Percentiles rank a stretch among this genome's conserved stretches.
These are phyloP conservation scores for Ceratocystis harringtonii DNA, from an alignment of 2,329 filamentous ascomycete species.

Conservation along the genomic window DNA sequence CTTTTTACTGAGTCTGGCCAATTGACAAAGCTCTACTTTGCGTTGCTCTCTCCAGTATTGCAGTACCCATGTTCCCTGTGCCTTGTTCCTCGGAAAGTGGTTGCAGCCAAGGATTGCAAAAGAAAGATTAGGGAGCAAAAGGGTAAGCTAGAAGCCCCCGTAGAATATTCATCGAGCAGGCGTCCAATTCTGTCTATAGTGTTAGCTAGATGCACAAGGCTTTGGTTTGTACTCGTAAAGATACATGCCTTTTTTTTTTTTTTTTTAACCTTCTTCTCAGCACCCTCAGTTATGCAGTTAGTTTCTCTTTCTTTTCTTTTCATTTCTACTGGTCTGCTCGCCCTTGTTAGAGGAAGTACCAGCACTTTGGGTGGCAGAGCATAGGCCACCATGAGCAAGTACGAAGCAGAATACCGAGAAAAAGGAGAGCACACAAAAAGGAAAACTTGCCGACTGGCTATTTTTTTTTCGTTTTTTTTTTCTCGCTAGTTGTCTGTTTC, in stretches of 20 bases:
- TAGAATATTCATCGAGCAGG: no score
- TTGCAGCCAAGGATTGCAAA: not conserved
- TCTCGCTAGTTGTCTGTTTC: not conserved
- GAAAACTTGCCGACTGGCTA: not conserved
- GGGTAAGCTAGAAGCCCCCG: not conserved
- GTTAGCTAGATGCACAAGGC: no score
- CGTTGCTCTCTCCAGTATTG: not conserved
- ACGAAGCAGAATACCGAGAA: not conserved
- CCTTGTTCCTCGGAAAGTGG: not conserved
- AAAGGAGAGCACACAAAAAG: not conserved
- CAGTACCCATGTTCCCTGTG: not conserved
- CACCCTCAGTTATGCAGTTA: no score
- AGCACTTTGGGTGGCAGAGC: not conserved
- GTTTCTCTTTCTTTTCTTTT: not conserved
- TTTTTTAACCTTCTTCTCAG: no score
- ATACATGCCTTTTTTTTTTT: no score
- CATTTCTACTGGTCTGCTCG: not conserved
- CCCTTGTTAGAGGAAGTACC: not conserved
- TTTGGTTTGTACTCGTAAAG: no score
- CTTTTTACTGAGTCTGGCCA: not conserved
- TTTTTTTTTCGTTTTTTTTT: not conserved
- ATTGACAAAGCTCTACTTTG: not conserved
- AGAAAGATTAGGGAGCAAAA: not conserved
- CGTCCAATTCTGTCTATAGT: no score
- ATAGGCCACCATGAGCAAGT: not conserved